Conservation (phyloP, 345 rosid species). For the Mangifera indica region DNA sequence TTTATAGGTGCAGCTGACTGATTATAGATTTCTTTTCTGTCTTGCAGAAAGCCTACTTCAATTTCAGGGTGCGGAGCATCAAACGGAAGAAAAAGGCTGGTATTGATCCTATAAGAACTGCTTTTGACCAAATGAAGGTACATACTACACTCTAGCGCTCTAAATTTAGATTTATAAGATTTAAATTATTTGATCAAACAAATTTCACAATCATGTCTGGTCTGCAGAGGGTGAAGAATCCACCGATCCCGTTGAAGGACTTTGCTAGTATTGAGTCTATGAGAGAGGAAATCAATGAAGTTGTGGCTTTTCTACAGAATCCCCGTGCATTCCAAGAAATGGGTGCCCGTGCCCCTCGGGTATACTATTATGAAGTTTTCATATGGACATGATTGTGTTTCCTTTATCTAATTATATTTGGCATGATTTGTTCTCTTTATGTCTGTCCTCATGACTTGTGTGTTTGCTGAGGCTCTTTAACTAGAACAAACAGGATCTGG, state of each 20-base stretch:
- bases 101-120: slow-evolving; percentile 78
- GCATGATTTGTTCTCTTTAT: not conserved
- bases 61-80: slow-evolving; percentile 52
- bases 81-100: slow-evolving; percentile 75
- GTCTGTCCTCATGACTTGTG: not conserved
- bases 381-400: slow-evolving; percentile 5
- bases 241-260: slow-evolving; percentile 79
- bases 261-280: slow-evolving; percentile 94
- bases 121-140: slow-evolving; percentile 92
- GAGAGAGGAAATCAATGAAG: slow-evolving; percentile 97
- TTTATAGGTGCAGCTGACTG: slow-evolving; percentile 19
- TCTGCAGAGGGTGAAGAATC: slow-evolving; percentile 89
- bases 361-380: slow-evolving; percentile 37
- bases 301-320: slow-evolving; percentile 89
- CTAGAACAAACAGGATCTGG: not conserved
- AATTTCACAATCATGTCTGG: slow-evolving; percentile 16
- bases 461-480: not conserved
- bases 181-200: slow-evolving; percentile 5
- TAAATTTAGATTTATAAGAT: not conserved
- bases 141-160: slow-evolving; percentile 3
- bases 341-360: slow-evolving; percentile 96
- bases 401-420: not conserved
- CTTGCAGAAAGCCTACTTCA: slow-evolving; percentile 70
- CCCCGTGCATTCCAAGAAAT: slow-evolving; percentile 91
- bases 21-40: slow-evolving; percentile 16